Evolutionary conservation across 176 grass and related monocot genomes (phyloP).

Genomic region (Chloris gayana): DNA sequence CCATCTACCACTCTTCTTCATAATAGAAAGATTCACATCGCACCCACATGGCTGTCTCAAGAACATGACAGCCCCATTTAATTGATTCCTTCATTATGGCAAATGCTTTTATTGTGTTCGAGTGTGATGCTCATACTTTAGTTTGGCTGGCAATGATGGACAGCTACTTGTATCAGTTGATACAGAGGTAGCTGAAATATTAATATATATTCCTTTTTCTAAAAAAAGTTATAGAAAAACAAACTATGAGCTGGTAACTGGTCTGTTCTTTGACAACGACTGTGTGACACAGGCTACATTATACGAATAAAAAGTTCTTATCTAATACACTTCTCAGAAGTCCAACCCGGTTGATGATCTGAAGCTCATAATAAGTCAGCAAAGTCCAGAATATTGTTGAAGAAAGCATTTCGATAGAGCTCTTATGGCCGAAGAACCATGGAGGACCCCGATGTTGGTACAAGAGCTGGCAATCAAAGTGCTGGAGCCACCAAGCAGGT

Average conservation of each 20-base stretch:
- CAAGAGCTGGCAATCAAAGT: constrained; percentile 30
- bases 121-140: no score
- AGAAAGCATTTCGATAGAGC: not conserved
- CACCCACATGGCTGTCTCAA: no score
- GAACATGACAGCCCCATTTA: no score
- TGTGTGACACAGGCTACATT: not conserved
- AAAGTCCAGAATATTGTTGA: not conserved
- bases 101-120: no score
- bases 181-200: no score
- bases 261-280: not conserved
- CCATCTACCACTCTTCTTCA: no score
- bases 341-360: not conserved
- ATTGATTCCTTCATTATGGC: no score
- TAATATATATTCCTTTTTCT: no score
- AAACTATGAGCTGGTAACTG: not conserved
- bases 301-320: not conserved
- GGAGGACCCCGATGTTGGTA: constrained; percentile 36
- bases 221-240: no score
- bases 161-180: no score
- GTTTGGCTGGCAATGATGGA: no score
- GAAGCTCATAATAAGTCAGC: not conserved
- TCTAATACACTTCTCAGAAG: not conserved
- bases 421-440: constrained; percentile 39
- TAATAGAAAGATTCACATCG: no score
- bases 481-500: constrained; percentile 32